phyloP scores from a whole-genome alignment of 345 rosid genomes.

The Citropsis articulata region DNA sequence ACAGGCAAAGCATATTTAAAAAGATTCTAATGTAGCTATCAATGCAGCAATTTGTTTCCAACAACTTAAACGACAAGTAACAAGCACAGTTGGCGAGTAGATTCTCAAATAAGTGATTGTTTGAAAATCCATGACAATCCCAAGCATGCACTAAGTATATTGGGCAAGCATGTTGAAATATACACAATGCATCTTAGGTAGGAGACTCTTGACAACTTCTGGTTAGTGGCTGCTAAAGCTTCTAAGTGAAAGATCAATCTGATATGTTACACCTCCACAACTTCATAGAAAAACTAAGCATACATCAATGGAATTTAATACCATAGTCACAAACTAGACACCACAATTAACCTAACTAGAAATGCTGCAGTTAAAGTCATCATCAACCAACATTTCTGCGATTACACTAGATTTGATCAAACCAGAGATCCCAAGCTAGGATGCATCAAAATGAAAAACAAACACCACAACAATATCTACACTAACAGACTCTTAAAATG shows the following conservation, averaged over 20 bases:
- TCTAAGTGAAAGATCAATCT: not conserved
- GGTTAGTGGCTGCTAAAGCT: not conserved
- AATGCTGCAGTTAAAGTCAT: not conserved
- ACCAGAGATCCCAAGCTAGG: not conserved
- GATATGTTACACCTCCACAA: not conserved
- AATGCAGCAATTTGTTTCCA: not conserved
- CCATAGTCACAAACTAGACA: not conserved
- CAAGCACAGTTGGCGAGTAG: too few relatives aligned
- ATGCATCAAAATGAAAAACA: not conserved
- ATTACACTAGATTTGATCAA: not conserved
- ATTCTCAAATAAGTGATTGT: too few relatives aligned
- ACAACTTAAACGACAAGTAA: not conserved
- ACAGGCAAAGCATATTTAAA: not conserved
- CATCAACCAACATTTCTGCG: not conserved
- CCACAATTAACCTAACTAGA: not conserved
- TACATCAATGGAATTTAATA: not conserved
- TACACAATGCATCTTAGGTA: not conserved
- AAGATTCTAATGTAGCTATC: not conserved
- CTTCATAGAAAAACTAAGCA: not conserved
- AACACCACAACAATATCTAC: not conserved
- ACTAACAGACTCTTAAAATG: not conserved
- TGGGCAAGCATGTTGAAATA: not conserved
- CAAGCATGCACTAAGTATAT: not conserved
- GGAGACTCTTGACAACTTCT: not conserved
- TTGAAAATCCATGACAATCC: not conserved